Percentiles rank a stretch among this genome's conserved stretches.
Conservation (phyloP, 2,329 filamentous ascomycete genomes). For the Aspergillus sp. region DNA sequence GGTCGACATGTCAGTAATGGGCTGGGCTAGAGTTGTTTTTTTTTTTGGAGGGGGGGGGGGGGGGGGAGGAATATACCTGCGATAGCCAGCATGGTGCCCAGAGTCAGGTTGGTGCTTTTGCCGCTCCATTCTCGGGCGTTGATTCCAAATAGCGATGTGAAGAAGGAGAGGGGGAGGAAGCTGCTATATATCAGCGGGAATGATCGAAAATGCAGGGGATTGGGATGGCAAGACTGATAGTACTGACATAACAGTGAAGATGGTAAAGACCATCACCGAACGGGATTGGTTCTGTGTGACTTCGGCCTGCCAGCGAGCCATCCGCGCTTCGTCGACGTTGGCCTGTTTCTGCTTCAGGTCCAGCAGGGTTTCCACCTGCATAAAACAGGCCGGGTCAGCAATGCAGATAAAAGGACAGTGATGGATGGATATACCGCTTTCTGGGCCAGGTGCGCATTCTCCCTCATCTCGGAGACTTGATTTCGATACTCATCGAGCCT, state of each 20-base stretch:
- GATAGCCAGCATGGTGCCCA: slow-evolving; percentile 19
- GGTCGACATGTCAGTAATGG: too few relatives aligned
- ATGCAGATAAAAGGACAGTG: background rate
- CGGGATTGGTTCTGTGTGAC: slow-evolving; percentile 53
- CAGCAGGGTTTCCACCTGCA: slow-evolving; percentile 55
- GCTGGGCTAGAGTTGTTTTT: too few relatives aligned
- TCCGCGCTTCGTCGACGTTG: slow-evolving; percentile 56
- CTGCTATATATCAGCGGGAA: slow-evolving; percentile 7
- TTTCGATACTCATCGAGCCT: slow-evolving; percentile 48
- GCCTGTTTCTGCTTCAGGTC: slow-evolving; percentile 60
- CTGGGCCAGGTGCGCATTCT: slow-evolving; percentile 48
- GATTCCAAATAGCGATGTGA: slow-evolving; percentile 57
- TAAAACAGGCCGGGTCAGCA: background rate
- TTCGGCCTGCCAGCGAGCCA: slow-evolving; percentile 54
- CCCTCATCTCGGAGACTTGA: slow-evolving; percentile 49
- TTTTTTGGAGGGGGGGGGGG: too few relatives aligned
- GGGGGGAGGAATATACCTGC: too few relatives aligned
- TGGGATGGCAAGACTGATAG: too few relatives aligned
- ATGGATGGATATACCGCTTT: slow-evolving; percentile 40
- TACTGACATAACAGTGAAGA: slow-evolving; percentile 53
- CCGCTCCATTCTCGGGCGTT: slow-evolving; percentile 54
- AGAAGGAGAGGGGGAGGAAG: slow-evolving; percentile 56
- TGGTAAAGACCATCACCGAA: slow-evolving; percentile 49
- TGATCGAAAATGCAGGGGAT: background rate
- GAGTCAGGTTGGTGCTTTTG: slow-evolving; percentile 28